Base-by-base conservation (phyloP, 2,329 filamentous ascomycete genomes). In the Trichoderma brevicompactum region DNA sequence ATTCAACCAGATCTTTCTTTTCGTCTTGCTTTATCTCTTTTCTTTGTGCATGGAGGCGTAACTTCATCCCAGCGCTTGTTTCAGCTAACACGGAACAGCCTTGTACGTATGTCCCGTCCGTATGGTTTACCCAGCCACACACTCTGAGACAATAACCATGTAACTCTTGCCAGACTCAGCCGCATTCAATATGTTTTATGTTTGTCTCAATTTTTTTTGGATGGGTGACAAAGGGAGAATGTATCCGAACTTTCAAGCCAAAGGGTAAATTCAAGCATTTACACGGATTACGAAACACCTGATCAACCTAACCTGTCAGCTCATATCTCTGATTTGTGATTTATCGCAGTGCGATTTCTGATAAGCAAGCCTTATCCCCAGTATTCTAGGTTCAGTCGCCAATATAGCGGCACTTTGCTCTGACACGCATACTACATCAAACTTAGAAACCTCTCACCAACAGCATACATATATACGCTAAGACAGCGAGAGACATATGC, bases 321-420 rank as follows among this genome's bases (percentile, higher is more conserved):
- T 19, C 46, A 36, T 12, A 8, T 17, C 36, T 62, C 12, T 34
- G 46, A 50, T 50, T 41, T 60, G n/a, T 60, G 56, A 60, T 60
- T 19, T 12, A 60, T 60, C 56, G 52, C 52, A 55, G 52, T 55
- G 52, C 38, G 44, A 41, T 50, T 49, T 60, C 44, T 60, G 44
- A 60, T 44, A 48, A 60, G 36, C n/a, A 34, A 12, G 34, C 28
- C 44, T 19, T 34, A 40, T 60, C 56, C 44, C 56, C 56, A 60
- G 44, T 50, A 49, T 60, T 60, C 56, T 60, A 60, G 56, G 44
- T 50, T 60, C 46, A 40, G 9, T 56, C 53, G 53, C 28, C 53
- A 44, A 23, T 23, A n/a, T 58, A 60, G 56, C 46, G 34, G 36
- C 36, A 34, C n/a, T 28, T 13, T 40, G 41, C 56, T 49, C 46